A percentile compares a stretch with the other conserved stretches of the same genome.
Conservation (phyloP, 306 rosid genomes). For the Pyrus betulifolia region DNA sequence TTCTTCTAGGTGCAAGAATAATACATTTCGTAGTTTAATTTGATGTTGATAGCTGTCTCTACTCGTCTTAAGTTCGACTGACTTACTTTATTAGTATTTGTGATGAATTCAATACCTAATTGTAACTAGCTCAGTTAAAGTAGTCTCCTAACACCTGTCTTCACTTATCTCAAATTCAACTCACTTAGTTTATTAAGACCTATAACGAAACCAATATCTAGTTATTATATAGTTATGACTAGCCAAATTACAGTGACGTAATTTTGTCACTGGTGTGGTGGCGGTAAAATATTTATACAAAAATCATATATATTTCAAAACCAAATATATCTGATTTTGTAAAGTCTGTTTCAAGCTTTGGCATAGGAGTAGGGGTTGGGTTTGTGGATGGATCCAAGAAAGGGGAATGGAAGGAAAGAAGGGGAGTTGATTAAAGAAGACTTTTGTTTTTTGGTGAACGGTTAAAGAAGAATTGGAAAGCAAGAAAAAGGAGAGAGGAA, state of each 20-base stretch:
- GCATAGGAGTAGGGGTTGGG: slow-evolving; percentile 8
- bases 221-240: background rate
- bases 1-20: background rate
- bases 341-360: background rate
- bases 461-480: background rate
- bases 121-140: background rate
- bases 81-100: background rate
- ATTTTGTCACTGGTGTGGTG: background rate
- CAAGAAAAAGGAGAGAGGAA: background rate
- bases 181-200: no score
- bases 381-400: background rate
- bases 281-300: no score
- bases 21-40: no score
- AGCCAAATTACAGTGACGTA: no score
- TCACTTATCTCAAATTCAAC: no score
- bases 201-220: background rate
- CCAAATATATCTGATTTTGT: background rate
- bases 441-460: background rate
- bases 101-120: background rate
- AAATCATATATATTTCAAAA: background rate
- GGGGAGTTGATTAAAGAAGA: background rate
- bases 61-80: no score
- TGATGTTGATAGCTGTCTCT: no score
- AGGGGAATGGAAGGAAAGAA: background rate
- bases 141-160: background rate